Evolutionary conservation across 2,329 filamentous ascomycete genomes (phyloP).

Genomic region (Paecilomyces niveus): DNA sequence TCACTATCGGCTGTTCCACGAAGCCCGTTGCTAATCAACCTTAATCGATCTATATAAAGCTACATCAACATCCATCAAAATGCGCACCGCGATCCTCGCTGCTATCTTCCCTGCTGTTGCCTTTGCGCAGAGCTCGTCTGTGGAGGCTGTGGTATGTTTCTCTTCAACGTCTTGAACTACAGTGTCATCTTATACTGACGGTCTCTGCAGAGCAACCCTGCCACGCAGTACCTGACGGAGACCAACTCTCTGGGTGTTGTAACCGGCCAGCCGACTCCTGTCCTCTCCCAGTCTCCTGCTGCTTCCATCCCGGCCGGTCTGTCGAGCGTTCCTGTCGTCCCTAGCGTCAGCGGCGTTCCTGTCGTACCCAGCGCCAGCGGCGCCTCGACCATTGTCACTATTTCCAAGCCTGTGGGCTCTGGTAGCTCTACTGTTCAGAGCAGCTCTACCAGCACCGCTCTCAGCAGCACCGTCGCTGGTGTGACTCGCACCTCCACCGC

Average conservation of each 20-base stretch:
- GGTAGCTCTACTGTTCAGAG: slow-evolving; percentile 5
- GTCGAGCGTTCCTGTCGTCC: slow-evolving; percentile 21
- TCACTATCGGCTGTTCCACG: background rate
- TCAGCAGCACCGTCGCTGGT: slow-evolving; percentile 11
- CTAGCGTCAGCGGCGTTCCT: slow-evolving; percentile 3
- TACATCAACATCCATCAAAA: slow-evolving; percentile 22
- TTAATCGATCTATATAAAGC: background rate
- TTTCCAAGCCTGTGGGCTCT: slow-evolving; percentile 9
- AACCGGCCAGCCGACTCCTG: slow-evolving; percentile 37
- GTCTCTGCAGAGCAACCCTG: slow-evolving; percentile 31
- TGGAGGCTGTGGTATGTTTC: slow-evolving; percentile 4
- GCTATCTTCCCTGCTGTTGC: slow-evolving; percentile 30
- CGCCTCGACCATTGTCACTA: slow-evolving; percentile 16
- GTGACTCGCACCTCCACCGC: slow-evolving; percentile 13
- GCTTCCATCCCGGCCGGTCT: slow-evolving; percentile 38
- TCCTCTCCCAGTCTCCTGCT: slow-evolving; percentile 27
- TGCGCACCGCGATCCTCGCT: slow-evolving; percentile 41
- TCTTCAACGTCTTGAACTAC: background rate
- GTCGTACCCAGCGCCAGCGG: slow-evolving; percentile 4
- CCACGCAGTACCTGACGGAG: slow-evolving; percentile 38
- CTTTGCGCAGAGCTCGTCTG: background rate
- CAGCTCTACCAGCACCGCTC: slow-evolving; percentile 15
- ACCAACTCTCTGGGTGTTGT: slow-evolving; percentile 45
- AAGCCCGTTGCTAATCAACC: background rate
- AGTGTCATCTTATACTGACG: slow-evolving; percentile 3